Conservation (phyloP, 2,329 filamentous ascomycete genomes). For the Emergomyces pasteurianus region DNA sequence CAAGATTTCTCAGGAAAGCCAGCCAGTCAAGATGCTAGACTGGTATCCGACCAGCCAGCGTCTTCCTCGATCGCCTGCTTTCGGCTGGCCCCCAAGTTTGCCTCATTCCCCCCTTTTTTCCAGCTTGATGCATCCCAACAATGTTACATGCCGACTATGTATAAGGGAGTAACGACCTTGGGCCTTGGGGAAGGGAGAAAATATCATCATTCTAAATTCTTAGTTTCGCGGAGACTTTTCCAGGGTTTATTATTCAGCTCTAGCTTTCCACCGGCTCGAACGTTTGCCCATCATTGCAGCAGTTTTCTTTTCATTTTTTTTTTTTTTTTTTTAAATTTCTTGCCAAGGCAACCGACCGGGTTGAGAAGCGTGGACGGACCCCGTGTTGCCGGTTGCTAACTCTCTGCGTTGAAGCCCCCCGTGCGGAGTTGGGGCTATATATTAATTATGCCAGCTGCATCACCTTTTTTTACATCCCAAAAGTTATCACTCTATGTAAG, state of each 20-base stretch:
- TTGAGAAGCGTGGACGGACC: background rate
- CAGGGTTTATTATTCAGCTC: background rate
- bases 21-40: background rate
- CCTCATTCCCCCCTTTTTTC: background rate
- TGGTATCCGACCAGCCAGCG: background rate
- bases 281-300: no score
- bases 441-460: background rate
- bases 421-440: no score
- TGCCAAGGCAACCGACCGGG: background rate
- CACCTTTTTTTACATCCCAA: background rate
- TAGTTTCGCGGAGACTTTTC: background rate
- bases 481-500: background rate
- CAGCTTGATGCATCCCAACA: no score
- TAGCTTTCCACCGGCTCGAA: background rate
- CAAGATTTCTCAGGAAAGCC: background rate
- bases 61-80: background rate
- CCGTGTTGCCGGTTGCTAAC: background rate
- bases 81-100: background rate
- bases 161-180: no score
- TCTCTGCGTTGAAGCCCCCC: no score
- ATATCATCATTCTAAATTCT: background rate
- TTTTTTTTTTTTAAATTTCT: no score
- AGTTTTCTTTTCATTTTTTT: background rate
- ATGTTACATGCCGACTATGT: no score
- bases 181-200: background rate